These are phyloP conservation scores for Raffaelea arxii DNA, from an alignment of 2,329 filamentous ascomycete species.

Conservation along the genomic window DNA sequence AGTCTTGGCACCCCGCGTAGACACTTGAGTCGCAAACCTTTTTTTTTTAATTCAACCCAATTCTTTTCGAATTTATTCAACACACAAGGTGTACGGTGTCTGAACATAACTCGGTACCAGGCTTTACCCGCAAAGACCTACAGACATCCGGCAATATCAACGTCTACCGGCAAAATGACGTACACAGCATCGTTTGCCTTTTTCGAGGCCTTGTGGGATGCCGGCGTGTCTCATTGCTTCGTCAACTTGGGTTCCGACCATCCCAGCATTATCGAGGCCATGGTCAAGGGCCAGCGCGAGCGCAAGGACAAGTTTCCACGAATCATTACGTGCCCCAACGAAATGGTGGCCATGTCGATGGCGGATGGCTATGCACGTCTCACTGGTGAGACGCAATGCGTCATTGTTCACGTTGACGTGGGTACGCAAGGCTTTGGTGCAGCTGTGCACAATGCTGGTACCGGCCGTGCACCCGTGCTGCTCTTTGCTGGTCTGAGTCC, in stretches of 20 bases:
- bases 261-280: conserved; percentile 65
- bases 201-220: conserved; percentile 72
- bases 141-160: neutral
- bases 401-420: conserved; percentile 66
- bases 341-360: conserved; percentile 72
- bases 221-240: conserved; percentile 48
- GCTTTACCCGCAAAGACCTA: no score
- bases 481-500: conserved; percentile 34
- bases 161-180: conserved; percentile 22
- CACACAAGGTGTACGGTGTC: no score
- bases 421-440: conserved; percentile 64
- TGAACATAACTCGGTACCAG: no score
- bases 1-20: no score
- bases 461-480: conserved; percentile 54
- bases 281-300: conserved; percentile 60
- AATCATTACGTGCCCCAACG: conserved; percentile 65
- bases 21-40: no score
- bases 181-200: conserved; percentile 75
- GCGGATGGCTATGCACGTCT: conserved; percentile 63
- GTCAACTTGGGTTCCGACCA: conserved; percentile 55
- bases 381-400: conserved; percentile 57
- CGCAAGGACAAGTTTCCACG: conserved; percentile 50
- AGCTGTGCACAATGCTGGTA: conserved; percentile 62
- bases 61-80: no score
- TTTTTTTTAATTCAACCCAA: no score